Base-by-base conservation (phyloP, 192 early-diverging fungal species). In the Coemansia javaensis region DNA sequence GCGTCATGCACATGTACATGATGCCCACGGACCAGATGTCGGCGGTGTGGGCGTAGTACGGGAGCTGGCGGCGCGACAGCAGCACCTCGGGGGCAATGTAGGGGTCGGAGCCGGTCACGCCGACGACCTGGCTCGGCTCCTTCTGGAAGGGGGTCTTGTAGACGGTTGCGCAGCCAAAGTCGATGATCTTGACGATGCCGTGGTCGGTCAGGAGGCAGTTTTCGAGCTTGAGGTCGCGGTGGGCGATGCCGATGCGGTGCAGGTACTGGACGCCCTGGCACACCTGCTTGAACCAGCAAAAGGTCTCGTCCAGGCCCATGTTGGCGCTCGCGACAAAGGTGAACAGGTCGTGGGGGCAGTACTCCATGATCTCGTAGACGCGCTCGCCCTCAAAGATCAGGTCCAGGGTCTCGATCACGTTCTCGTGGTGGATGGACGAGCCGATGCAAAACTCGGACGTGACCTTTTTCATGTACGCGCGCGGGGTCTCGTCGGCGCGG, bases 51-150 rank as follows among this genome's bases (percentile, higher is more conserved):
- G 85, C 83, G 49, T 92, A 89, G 54, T 97, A 93, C 10, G 70
- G 63, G 18, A 66, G 16, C 54, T 74, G 63, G 23, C 84, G 79
- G 14, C 75, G 73, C 10, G 77, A 76, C 16, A 56, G 57, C 49
- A 88, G 84, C 17, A 81, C 72, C 63, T 96, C 94, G 23, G 94
- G 94, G 0, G 90, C 91, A 77, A 97, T 97, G 67, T 95, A 97
- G 9, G 94, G 94, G 33, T 92, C 94, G 11, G 86, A 90, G 7
- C 94, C 94, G 57, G 78, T 86, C 14, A 90, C 74, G 9, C 95
- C 95, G 59, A 75, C 75, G 0, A 79, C 81, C 50, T 84, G 79
- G 45, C 77, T 74, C 20, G 71, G 50, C 48, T 74, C 66, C 35
- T 64, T 77, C 44, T 85, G 81, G 72, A 90, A 95, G 7, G 90